A percentile compares a stretch with the other conserved stretches of the same genome.
These are phyloP conservation scores for Gyrodon lividus DNA, from an alignment of 768 basidiomycete species.

Conservation along the genomic window DNA sequence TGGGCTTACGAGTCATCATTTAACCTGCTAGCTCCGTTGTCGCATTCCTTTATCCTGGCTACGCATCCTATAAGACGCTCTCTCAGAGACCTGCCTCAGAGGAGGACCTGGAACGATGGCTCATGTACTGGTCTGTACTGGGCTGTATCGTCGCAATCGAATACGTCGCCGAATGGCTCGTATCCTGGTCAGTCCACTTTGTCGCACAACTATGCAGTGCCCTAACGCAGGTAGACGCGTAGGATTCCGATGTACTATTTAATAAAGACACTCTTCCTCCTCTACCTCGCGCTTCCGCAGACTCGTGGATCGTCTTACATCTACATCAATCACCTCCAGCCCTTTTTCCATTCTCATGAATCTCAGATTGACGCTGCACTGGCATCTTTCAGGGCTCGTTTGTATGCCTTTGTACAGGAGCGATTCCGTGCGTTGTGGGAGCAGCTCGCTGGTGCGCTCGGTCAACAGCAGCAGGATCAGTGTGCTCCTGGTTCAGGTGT, in stretches of 20 bases:
- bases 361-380: constrained; percentile 80
- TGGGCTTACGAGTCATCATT: not conserved
- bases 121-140: constrained; percentile 96
- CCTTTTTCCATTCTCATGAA: constrained; percentile 83
- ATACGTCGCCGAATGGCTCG: constrained; percentile 81
- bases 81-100: constrained; percentile 84
- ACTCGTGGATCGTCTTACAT: constrained; percentile 85
- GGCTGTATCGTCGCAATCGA: constrained; percentile 82
- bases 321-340: constrained; percentile 76
- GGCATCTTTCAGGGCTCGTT: constrained; percentile 55
- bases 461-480: constrained; percentile 38
- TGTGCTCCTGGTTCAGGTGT: constrained; percentile 21
- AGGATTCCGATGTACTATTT: constrained; percentile 91
- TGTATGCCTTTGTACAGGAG: constrained; percentile 66
- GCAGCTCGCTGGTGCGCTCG: constrained; percentile 48
- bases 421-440: constrained; percentile 67
- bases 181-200: constrained; percentile 67
- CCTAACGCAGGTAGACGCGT: constrained; percentile 12
- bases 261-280: constrained; percentile 78
- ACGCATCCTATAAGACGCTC: constrained; percentile 95
- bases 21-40: constrained; percentile 51
- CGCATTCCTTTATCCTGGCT: constrained; percentile 89
- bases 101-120: constrained; percentile 86
- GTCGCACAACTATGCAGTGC: constrained; percentile 7
- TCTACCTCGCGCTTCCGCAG: constrained; percentile 89